Evolutionary conservation across 768 basidiomycete species (phyloP).

Genomic region (Chalciporus chontae): DNA sequence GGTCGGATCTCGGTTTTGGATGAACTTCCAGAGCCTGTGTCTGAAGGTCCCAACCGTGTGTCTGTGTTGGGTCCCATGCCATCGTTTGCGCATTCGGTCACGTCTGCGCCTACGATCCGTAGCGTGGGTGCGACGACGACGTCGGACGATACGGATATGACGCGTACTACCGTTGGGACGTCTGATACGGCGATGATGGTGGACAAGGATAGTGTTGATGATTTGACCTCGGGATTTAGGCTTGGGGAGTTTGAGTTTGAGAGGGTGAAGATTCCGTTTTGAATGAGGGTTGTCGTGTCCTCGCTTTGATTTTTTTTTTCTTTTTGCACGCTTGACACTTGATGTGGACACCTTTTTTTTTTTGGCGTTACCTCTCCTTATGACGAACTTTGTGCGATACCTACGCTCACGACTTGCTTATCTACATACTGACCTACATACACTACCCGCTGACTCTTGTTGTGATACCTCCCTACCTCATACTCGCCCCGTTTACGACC

Average conservation of each 20-base stretch:
- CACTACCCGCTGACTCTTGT: too few species aligned
- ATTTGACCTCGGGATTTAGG: conserved; percentile 8
- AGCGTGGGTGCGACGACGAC: conserved; percentile 31
- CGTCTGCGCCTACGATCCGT: conserved; percentile 28
- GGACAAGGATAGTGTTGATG: conserved; percentile 12
- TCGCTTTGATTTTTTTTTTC: too few species aligned
- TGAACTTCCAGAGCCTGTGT: conserved; percentile 14
- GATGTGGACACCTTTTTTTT: neutral
- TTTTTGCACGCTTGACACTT: too few species aligned
- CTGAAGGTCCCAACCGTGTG: conserved; percentile 18
- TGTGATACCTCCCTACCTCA: neutral
- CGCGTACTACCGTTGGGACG: conserved; percentile 24
- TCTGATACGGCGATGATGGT: conserved; percentile 8
- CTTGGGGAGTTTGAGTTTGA: conserved; percentile 24
- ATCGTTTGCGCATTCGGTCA: conserved; percentile 25
- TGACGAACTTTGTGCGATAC: neutral
- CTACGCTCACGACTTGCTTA: neutral
- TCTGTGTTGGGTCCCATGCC: conserved; percentile 33
- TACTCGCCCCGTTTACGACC: neutral
- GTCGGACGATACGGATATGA: conserved; percentile 30
- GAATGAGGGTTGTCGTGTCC: neutral
- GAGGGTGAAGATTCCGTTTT: conserved; percentile 2
- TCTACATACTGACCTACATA: too few species aligned
- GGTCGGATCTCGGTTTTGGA: conserved; percentile 21
- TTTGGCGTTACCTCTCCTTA: neutral